A percentile compares a stretch with the other conserved stretches of the same genome.
These are phyloP conservation scores for Metarhizium humberi DNA, from an alignment of 2,329 filamentous ascomycete species.

Conservation along the genomic window DNA sequence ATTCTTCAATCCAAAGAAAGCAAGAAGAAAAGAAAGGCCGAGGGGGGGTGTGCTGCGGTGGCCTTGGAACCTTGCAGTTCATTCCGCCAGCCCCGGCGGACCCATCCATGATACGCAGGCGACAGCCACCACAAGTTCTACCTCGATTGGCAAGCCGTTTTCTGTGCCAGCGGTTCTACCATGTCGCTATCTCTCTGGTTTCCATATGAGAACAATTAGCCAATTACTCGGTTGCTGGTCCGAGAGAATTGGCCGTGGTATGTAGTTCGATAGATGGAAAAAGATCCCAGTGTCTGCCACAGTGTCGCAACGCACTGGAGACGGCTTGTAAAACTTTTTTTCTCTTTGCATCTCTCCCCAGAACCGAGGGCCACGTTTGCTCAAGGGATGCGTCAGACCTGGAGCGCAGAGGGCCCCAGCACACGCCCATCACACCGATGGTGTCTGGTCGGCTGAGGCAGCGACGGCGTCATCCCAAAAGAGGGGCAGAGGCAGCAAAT, in stretches of 20 bases:
- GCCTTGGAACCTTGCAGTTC: conserved; percentile 1
- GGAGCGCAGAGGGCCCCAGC: background rate
- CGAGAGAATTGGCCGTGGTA: background rate
- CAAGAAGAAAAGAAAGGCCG: too few relatives aligned
- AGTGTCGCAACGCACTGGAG: background rate
- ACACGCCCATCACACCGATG: conserved; percentile 5
- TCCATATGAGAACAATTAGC: background rate
- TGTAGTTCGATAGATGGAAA: background rate
- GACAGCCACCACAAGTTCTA: background rate
- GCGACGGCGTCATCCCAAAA: conserved; percentile 11
- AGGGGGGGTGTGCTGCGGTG: too few relatives aligned
- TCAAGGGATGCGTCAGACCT: conserved; percentile 1
- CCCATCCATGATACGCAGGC: background rate
- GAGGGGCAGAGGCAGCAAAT: conserved; percentile 12
- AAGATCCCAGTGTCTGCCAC: background rate
- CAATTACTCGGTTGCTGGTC: background rate
- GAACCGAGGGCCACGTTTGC: background rate
- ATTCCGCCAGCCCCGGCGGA: conserved; percentile 8
- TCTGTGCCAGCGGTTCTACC: background rate
- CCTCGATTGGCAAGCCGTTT: background rate
- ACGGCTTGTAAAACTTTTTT: background rate
- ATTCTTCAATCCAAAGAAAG: conserved; percentile 7
- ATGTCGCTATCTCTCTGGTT: background rate
- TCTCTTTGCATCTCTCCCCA: background rate
- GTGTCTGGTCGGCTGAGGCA: conserved; percentile 3